These are phyloP conservation scores for Hortaea sp. DNA, from an alignment of 2,329 filamentous ascomycete genomes.

Conservation along the genomic window DNA sequence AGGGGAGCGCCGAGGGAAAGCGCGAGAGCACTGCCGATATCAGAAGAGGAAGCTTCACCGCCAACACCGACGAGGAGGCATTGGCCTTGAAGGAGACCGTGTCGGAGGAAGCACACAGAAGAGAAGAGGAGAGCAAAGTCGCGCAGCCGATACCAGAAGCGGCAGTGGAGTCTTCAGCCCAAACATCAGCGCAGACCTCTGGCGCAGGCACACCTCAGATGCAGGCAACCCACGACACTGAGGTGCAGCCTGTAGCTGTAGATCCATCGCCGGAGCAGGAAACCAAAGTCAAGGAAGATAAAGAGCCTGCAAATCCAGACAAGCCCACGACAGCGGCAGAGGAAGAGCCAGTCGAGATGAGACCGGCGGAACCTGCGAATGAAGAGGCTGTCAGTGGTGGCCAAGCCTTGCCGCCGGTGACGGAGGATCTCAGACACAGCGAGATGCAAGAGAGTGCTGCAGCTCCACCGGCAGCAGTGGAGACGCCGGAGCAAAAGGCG, in stretches of 20 bases:
- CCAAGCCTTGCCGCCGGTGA: constrained; percentile 25
- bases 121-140: constrained; percentile 26
- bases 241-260: constrained; percentile 1
- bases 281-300: constrained; percentile 6
- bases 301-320: constrained; percentile 32
- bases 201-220: constrained; percentile 24
- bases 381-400: constrained; percentile 29
- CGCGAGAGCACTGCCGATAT: constrained; percentile 14
- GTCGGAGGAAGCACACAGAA: constrained; percentile 30
- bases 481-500: background rate
- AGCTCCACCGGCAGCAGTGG: no score
- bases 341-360: constrained; percentile 30
- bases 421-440: constrained; percentile 19
- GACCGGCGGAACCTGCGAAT: constrained; percentile 31
- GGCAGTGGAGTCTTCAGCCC: constrained; percentile 26
- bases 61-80: constrained; percentile 25
- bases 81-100: constrained; percentile 29
- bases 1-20: constrained; percentile 10
- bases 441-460: constrained; percentile 2
- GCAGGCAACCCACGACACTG: constrained; percentile 4
- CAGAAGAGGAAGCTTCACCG: constrained; percentile 31
- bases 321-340: constrained; percentile 33
- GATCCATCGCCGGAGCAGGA: constrained; percentile 3
- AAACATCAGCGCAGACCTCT: background rate
- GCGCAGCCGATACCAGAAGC: constrained; percentile 33